These are phyloP conservation scores for Cyclotella choctawhatcheeana DNA, from an alignment of 108 stramenopile genomes.

Conservation along the genomic window DNA sequence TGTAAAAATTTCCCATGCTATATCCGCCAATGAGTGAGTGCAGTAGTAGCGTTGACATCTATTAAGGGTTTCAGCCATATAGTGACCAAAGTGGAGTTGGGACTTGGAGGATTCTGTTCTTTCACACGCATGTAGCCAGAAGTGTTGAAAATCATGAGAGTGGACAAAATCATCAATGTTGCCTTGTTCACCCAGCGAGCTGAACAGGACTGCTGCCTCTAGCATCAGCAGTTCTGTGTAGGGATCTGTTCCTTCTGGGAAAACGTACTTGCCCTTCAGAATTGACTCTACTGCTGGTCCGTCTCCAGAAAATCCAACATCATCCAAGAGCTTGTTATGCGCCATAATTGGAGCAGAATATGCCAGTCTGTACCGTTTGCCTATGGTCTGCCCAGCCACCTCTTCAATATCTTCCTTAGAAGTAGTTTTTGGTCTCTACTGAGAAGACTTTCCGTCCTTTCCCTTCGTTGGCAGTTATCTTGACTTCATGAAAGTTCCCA, in stretches of 20 bases:
- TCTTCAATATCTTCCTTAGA: background rate
- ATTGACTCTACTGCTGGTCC: background rate
- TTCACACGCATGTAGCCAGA: background rate
- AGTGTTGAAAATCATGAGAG: background rate
- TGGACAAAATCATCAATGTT: background rate
- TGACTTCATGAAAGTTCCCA: background rate
- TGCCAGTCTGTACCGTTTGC: background rate
- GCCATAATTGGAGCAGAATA: background rate
- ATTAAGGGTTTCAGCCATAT: background rate
- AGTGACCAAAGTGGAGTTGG: slow-evolving; percentile 6
- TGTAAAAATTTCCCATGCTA: too few species aligned
- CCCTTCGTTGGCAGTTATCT: background rate
- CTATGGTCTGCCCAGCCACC: slow-evolving; percentile 1
- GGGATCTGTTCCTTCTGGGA: background rate
- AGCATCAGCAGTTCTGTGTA: background rate
- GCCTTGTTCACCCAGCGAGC: background rate
- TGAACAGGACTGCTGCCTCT: slow-evolving; percentile 6
- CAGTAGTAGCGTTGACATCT: background rate
- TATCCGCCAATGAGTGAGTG: too few species aligned
- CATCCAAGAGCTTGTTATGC: background rate
- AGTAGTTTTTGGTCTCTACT: background rate
- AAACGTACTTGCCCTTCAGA: background rate
- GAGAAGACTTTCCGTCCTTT: background rate
- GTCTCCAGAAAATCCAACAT: background rate
- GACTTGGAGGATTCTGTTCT: background rate